phyloP scores from a whole-genome alignment of 176 grass and related monocot species.

The Aechmea fasciata region DNA sequence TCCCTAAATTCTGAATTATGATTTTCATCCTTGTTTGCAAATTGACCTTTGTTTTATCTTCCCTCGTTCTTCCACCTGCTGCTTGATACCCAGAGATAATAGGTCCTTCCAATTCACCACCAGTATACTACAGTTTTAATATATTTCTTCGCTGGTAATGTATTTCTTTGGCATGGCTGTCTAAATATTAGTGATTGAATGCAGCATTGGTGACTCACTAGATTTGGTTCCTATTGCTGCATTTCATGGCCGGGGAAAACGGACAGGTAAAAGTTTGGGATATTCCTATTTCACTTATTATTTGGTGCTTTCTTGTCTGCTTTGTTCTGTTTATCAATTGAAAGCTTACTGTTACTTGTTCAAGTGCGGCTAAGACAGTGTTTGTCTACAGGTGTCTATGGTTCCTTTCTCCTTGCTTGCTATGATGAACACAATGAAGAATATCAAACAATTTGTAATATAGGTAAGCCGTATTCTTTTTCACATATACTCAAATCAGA shows the following conservation, averaged over 20 bases:
- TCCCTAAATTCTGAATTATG: too few species aligned
- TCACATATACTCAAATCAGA: background rate
- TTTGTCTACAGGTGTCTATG: conserved; percentile 68
- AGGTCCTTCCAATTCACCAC: too few species aligned
- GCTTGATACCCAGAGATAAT: too few species aligned
- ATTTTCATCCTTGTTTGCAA: too few species aligned
- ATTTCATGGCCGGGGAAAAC: conserved; percentile 80
- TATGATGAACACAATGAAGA: conserved; percentile 95
- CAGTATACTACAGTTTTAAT: too few species aligned
- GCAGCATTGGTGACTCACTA: conserved; percentile 84
- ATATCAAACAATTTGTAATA: conserved; percentile 97
- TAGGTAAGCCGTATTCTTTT: conserved; percentile 37
- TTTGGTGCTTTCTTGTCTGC: conserved; percentile 4
- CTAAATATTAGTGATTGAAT: background rate
- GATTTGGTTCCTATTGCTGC: conserved; percentile 96
- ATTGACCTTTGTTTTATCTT: too few species aligned
- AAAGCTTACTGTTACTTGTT: background rate
- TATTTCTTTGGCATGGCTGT: too few species aligned
- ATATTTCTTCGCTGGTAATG: too few species aligned
- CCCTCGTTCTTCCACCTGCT: too few species aligned
- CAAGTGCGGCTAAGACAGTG: conserved; percentile 1
- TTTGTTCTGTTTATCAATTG: conserved; percentile 6
- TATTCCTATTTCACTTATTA: background rate
- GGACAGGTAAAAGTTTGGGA: conserved; percentile 42
- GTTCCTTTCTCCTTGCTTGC: conserved; percentile 89